These are phyloP conservation scores for Zizania latifolia DNA, from an alignment of 176 grass and related monocot species.

Conservation along the genomic window DNA sequence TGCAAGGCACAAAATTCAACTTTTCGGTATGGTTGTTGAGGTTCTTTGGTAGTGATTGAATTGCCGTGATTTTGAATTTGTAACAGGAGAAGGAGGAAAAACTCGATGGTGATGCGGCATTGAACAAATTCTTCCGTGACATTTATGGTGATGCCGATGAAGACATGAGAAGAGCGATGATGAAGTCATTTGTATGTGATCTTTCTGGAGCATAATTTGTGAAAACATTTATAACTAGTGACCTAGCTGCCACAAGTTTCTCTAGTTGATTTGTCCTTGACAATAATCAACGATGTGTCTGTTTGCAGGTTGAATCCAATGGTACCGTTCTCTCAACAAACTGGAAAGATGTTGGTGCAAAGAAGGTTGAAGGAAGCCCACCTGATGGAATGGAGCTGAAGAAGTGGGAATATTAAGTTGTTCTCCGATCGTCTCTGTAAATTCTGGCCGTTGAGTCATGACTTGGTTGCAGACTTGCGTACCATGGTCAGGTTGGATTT, in stretches of 20 bases:
- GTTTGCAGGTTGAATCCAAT: constrained; percentile 77
- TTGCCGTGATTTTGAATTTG: neutral
- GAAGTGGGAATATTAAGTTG: constrained; percentile 72
- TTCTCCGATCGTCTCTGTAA: constrained; percentile 25
- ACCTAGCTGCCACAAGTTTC: neutral
- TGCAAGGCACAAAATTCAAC: neutral
- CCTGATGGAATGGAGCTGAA: constrained; percentile 83
- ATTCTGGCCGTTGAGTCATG: constrained; percentile 11
- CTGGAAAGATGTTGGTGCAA: constrained; percentile 76
- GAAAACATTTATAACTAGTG: neutral
- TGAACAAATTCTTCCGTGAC: constrained; percentile 74
- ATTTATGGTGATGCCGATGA: constrained; percentile 81
- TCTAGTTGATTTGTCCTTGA: neutral
- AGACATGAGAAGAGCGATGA: constrained; percentile 78
- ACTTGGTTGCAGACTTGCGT: constrained; percentile 14
- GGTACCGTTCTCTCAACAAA: constrained; percentile 85
- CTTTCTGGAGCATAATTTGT: neutral
- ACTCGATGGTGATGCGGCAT: constrained; percentile 78
- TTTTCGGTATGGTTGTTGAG: neutral
- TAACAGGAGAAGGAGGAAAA: constrained; percentile 86
- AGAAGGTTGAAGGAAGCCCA: constrained; percentile 56
- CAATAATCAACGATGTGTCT: no score
- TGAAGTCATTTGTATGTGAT: constrained; percentile 72
- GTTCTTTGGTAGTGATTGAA: neutral
- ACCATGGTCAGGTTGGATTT: constrained; percentile 10